Evolutionary conservation across 2,329 filamentous ascomycete genomes (phyloP).

Genomic region (Pezicula rhizophila): DNA sequence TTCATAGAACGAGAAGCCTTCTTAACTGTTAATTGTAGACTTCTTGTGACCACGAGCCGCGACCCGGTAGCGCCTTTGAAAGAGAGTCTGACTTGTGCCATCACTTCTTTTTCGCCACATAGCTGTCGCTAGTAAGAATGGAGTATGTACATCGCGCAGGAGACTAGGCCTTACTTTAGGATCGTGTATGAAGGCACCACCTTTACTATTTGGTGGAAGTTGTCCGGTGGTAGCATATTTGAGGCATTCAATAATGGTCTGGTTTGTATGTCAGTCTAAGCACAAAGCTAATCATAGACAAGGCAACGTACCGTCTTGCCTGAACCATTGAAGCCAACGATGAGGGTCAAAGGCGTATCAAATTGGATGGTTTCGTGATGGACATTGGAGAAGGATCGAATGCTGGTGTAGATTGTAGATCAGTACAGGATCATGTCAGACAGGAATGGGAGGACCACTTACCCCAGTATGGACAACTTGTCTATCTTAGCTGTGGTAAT

Average conservation of each 20-base stretch:
- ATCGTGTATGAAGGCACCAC: slow-evolving; percentile 92
- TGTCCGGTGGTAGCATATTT: slow-evolving; percentile 97
- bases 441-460: slow-evolving; percentile 13
- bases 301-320: slow-evolving; percentile 67
- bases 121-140: slow-evolving; percentile 40
- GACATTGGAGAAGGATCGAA: slow-evolving; percentile 79
- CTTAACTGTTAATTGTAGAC: slow-evolving; percentile 79
- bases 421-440: neutral
- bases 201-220: slow-evolving; percentile 83
- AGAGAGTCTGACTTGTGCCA: slow-evolving; percentile 85
- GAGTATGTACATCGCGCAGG: slow-evolving; percentile 1
- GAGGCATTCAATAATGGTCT: slow-evolving; percentile 95
- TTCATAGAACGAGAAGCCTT: slow-evolving; percentile 72
- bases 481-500: slow-evolving; percentile 70
- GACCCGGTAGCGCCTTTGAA: slow-evolving; percentile 75
- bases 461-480: slow-evolving; percentile 80
- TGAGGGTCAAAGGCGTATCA: slow-evolving; percentile 84
- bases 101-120: slow-evolving; percentile 77
- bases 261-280: neutral
- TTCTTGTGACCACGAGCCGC: slow-evolving; percentile 78
- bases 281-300: neutral
- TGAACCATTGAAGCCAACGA: slow-evolving; percentile 95
- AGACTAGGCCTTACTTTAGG: slow-evolving; percentile 57
- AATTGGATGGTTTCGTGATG: slow-evolving; percentile 78
- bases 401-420: slow-evolving; percentile 32